Conservation (phyloP, 768 basidiomycete species). For the Phaffia australis region DNA sequence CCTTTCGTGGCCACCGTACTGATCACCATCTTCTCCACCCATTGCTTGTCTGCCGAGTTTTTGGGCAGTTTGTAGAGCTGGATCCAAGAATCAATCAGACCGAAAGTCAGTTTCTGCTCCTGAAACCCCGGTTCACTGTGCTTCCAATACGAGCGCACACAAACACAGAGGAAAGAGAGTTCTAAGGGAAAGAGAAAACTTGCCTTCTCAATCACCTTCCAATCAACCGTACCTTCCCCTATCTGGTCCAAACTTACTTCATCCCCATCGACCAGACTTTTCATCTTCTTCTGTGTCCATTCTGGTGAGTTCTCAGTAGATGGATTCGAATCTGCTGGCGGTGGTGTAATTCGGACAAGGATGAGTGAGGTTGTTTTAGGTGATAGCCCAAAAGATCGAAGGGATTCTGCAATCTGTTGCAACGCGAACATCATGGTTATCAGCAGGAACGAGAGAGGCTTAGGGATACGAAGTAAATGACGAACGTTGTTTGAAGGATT, state of each 20-base stretch:
- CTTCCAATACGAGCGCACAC: background rate
- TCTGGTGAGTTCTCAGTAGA: background rate
- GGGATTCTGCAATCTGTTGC: conserved; percentile 73
- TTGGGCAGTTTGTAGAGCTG: conserved; percentile 22
- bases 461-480: conserved; percentile 5
- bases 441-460: background rate
- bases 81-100: background rate
- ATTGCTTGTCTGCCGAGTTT: background rate
- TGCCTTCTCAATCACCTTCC: conserved; percentile 65
- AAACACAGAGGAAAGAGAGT: too few species aligned
- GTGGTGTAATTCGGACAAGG: conserved; percentile 53
- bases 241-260: conserved; percentile 28
- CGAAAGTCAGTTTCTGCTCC: background rate
- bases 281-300: conserved; percentile 13
- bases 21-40: conserved; percentile 17
- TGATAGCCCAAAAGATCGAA: conserved; percentile 74
- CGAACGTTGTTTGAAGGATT: conserved; percentile 77
- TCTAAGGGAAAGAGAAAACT: conserved; percentile 25
- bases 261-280: conserved; percentile 15
- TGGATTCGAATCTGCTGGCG: background rate
- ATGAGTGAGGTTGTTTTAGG: conserved; percentile 54
- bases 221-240: conserved; percentile 51
- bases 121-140: background rate
- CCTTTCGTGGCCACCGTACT: conserved; percentile 22
- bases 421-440: background rate